These are phyloP conservation scores for Trametes meyenii DNA, from an alignment of 768 basidiomycete genomes.

Conservation along the genomic window DNA sequence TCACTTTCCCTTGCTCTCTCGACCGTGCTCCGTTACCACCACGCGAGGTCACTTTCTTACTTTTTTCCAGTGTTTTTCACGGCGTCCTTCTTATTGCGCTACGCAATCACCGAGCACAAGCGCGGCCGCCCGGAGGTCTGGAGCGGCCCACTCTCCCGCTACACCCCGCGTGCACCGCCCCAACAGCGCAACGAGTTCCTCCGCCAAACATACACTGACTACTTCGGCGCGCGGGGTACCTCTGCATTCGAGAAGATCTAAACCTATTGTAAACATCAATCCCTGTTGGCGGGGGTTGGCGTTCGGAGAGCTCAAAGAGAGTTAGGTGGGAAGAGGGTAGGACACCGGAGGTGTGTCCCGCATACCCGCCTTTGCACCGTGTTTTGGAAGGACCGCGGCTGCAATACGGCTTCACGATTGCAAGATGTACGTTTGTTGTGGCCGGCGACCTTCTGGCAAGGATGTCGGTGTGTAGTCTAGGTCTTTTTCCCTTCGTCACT, in stretches of 20 bases:
- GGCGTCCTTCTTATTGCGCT: conserved; percentile 45
- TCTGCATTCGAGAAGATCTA: conserved; percentile 23
- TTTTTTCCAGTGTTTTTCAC: conserved; percentile 45
- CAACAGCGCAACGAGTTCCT: conserved; percentile 14
- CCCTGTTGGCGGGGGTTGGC: neutral
- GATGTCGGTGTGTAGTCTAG: conserved; percentile 13
- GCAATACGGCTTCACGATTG: neutral
- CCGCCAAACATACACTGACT: conserved; percentile 23
- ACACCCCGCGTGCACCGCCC: conserved; percentile 36
- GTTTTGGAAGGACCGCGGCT: conserved; percentile 4
- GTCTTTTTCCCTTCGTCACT: neutral
- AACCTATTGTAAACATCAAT: neutral
- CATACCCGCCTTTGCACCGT: neutral
- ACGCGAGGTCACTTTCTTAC: neutral
- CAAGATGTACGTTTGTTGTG: conserved; percentile 5
- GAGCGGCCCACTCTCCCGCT: conserved; percentile 53
- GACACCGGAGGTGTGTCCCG: neutral
- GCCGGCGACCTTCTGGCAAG: conserved; percentile 15
- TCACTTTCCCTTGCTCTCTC: neutral
- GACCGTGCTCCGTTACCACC: neutral
- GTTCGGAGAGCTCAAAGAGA: neutral
- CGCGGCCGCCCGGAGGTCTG: conserved; percentile 56
- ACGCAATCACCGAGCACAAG: conserved; percentile 45
- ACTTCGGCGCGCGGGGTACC: conserved; percentile 18
- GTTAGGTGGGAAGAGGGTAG: neutral